Conservation (phyloP, 805 yeast species). For the Candida methanosorbosa region DNA sequence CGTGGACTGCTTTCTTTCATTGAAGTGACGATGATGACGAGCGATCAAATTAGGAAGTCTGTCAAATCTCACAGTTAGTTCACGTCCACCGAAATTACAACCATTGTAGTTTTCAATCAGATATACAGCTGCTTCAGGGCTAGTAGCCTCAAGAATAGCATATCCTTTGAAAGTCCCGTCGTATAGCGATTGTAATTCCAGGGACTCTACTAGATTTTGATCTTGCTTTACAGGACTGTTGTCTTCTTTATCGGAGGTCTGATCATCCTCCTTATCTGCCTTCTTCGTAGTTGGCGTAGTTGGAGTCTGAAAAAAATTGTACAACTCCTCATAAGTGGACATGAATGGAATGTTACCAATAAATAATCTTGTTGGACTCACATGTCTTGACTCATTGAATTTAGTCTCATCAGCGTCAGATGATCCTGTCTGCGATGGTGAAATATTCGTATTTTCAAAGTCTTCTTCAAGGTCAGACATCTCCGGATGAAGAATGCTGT, state of each 20-base stretch:
- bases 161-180: slow-evolving; percentile 46
- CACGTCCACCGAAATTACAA: slow-evolving; percentile 47
- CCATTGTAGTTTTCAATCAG: slow-evolving; percentile 46
- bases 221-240: background rate
- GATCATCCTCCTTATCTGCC: background rate
- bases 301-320: slow-evolving; percentile 12
- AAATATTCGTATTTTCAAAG: background rate
- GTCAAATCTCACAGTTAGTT: slow-evolving; percentile 53
- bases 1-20: background rate
- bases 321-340: slow-evolving; percentile 28
- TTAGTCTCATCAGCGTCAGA: slow-evolving; percentile 12
- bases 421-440: background rate
- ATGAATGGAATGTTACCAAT: slow-evolving; percentile 49
- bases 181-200: slow-evolving; percentile 27
- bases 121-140: slow-evolving; percentile 35
- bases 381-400: slow-evolving; percentile 22
- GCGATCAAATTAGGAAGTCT: slow-evolving; percentile 34
- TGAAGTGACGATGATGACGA: slow-evolving; percentile 2
- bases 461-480: slow-evolving; percentile 7
- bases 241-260: background rate
- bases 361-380: slow-evolving; percentile 37
- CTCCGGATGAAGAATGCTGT: slow-evolving; percentile 16
- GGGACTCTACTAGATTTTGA: background rate
- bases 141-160: slow-evolving; percentile 50
- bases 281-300: background rate